Evolutionary conservation across 225 moss, liverwort and hornwort genomes (phyloP).

Genomic region (Rhytidiadelphus loreus): DNA sequence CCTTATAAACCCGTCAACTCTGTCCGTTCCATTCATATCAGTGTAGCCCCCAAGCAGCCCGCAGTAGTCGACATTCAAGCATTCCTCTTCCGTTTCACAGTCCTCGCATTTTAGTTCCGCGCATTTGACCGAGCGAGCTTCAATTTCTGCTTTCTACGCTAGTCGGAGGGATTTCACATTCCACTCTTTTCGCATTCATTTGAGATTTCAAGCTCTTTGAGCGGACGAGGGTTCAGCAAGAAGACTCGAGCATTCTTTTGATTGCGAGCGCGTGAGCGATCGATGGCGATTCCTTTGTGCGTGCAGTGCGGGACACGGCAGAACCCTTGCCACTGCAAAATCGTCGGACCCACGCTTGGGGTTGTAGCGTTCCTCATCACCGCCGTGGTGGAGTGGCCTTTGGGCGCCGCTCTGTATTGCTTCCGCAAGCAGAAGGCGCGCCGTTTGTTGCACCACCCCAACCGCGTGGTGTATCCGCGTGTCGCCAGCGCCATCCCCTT

Average conservation of each 20-base stretch:
- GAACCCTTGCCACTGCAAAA: constrained; percentile 60
- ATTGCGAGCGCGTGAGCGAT: not conserved
- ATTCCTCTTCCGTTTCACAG: not conserved
- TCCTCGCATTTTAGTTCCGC: too few species aligned
- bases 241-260: not conserved
- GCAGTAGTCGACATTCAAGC: too few species aligned
- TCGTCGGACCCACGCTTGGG: constrained; percentile 22
- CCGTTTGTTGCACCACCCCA: constrained; percentile 51
- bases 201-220: not conserved
- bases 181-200: not conserved
- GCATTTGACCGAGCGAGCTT: not conserved
- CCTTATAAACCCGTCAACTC: not conserved
- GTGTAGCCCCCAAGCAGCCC: not conserved
- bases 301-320: constrained; percentile 53
- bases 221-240: not conserved
- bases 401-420: constrained; percentile 42
- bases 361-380: constrained; percentile 37
- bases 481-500: constrained; percentile 51
- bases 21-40: accelerated
- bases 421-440: constrained; percentile 46
- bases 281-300: constrained; percentile 56
- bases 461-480: constrained; percentile 48
- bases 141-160: not conserved
- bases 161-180: not conserved
- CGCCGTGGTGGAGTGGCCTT: constrained; percentile 63